These are phyloP conservation scores for Ettlia oleoabundans DNA, from an alignment of 139 green algal genomes.

Conservation along the genomic window DNA sequence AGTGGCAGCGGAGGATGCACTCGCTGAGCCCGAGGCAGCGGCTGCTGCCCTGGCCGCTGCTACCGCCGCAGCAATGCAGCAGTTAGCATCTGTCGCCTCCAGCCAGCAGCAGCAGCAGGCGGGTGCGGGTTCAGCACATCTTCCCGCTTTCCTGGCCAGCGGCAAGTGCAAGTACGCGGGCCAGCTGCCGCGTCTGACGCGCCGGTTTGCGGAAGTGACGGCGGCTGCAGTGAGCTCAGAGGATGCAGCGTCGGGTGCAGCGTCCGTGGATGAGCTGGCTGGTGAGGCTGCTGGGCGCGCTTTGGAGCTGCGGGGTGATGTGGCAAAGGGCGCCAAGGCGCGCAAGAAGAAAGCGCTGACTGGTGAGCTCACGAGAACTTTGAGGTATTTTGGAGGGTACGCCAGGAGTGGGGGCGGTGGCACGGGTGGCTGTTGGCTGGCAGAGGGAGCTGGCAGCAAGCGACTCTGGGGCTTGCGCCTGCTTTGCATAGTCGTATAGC, in stretches of 20 bases:
- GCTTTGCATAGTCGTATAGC: no score
- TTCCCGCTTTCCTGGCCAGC: background rate
- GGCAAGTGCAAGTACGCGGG: slow-evolving; percentile 43
- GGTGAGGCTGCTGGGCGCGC: slow-evolving; percentile 57
- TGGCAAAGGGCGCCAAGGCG: slow-evolving; percentile 72
- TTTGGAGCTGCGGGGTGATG: slow-evolving; percentile 60
- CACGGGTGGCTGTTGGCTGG: no score
- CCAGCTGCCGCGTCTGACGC: slow-evolving; percentile 31
- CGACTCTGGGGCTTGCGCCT: no score
- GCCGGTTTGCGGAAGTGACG: slow-evolving; percentile 23
- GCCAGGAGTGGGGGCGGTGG: background rate
- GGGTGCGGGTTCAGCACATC: no score
- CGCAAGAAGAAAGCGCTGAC: slow-evolving; percentile 95
- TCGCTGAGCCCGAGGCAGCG: slow-evolving; percentile 57
- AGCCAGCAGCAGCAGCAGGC: no score
- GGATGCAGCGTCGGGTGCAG: slow-evolving; percentile 11
- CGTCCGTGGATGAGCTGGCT: slow-evolving; percentile 62
- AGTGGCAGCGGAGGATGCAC: slow-evolving; percentile 50
- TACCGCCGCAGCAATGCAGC: slow-evolving; percentile 37
- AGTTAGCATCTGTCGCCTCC: slow-evolving; percentile 33
- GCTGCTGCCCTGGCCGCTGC: slow-evolving; percentile 3
- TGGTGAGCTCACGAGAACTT: slow-evolving; percentile 42
- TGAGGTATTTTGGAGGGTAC: background rate
- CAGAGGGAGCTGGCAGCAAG: no score
- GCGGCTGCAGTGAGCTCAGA: background rate